Evolutionary conservation across 495 filamentous ascomycete genomes (phyloP).

Genomic region (Annulohypoxylon bovei): DNA sequence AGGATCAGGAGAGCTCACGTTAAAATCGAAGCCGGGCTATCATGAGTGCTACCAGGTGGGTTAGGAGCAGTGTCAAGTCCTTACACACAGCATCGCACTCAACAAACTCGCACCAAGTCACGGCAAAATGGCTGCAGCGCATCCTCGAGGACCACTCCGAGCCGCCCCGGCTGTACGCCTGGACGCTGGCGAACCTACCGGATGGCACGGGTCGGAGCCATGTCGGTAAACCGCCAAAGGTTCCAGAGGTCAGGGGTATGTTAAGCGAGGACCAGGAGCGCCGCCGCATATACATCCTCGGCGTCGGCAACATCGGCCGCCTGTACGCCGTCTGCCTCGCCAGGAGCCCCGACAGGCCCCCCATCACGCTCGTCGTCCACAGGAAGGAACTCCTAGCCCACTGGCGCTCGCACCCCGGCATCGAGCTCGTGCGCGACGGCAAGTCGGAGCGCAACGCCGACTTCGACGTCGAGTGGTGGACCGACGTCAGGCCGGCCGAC

Average conservation of each 20-base stretch:
- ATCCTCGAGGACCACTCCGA: constrained; percentile 29
- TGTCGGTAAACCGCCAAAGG: background rate
- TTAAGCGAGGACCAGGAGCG: constrained; percentile 4
- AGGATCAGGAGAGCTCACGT: background rate
- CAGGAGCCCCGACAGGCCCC: constrained; percentile 40
- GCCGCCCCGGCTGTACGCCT: constrained; percentile 48
- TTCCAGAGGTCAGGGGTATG: background rate
- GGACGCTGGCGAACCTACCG: constrained; percentile 43
- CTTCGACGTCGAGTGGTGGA: constrained; percentile 65
- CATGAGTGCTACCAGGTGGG: constrained; percentile 16
- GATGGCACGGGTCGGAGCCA: background rate
- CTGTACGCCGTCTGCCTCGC: constrained; percentile 52
- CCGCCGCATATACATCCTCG: constrained; percentile 57
- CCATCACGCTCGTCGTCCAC: constrained; percentile 62
- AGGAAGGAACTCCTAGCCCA: constrained; percentile 48
- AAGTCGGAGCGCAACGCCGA: constrained; percentile 48
- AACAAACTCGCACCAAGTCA: constrained; percentile 1
- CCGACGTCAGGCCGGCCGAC: constrained; percentile 40
- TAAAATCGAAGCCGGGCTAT: background rate
- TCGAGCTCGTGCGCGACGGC: constrained; percentile 49
- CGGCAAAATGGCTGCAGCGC: constrained; percentile 36
- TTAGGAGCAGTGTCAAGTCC: background rate
- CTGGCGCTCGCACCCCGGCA: constrained; percentile 48
- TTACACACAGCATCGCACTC: background rate
- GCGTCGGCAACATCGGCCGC: constrained; percentile 65